These are phyloP conservation scores for Oenanthe sinensis DNA, from an alignment of 129 eudicot species.

Conservation along the genomic window DNA sequence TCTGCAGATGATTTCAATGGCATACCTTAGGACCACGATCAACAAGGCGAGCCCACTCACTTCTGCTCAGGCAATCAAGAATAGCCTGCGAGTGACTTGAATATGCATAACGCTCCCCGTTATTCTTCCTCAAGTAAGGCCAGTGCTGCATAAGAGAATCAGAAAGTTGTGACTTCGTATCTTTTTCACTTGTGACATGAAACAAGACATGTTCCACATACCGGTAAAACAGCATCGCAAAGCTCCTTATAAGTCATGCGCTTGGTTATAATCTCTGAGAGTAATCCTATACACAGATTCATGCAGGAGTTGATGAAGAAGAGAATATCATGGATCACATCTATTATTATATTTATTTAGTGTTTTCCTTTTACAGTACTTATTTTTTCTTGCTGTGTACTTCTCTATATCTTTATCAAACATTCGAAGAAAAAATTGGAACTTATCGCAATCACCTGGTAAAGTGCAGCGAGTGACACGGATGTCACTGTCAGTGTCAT, in stretches of 20 bases:
- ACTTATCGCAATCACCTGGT: constrained; percentile 50
- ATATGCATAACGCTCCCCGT: constrained; percentile 94
- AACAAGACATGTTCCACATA: constrained; percentile 23
- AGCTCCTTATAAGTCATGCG: constrained; percentile 93
- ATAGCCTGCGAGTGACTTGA: constrained; percentile 95
- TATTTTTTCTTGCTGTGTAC: background rate
- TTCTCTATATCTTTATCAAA: background rate
- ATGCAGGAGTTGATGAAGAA: constrained; percentile 12
- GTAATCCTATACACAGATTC: constrained; percentile 35
- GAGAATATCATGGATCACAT: background rate
- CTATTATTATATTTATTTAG: background rate
- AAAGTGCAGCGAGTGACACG: constrained; percentile 49
- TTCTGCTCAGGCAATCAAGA: constrained; percentile 92
- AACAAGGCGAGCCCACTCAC: constrained; percentile 88
- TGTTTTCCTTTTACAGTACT: background rate
- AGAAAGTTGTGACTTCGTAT: background rate
- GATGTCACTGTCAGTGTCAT: constrained; percentile 34
- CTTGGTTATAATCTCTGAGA: constrained; percentile 85
- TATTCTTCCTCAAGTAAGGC: constrained; percentile 89
- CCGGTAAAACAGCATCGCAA: constrained; percentile 74
- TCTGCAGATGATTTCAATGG: background rate
- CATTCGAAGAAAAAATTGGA: background rate
- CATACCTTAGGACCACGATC: constrained; percentile 99
- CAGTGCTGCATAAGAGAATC: constrained; percentile 51
- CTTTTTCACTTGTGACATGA: background rate